Evolutionary conservation across 495 filamentous ascomycete genomes (phyloP).

Genomic region (Talaromyces stipitatus): DNA sequence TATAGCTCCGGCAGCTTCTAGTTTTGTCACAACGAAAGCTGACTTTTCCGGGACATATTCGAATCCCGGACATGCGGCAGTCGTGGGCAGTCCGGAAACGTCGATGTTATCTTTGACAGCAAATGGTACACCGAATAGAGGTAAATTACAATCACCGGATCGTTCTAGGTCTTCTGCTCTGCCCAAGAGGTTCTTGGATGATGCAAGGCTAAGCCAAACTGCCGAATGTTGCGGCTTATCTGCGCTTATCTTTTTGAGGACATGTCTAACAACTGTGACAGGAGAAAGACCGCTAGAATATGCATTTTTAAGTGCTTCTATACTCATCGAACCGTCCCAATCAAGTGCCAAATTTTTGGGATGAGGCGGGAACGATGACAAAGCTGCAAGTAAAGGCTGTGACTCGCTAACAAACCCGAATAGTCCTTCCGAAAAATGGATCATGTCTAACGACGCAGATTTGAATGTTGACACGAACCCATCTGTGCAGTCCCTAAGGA

Average conservation of each 20-base stretch:
- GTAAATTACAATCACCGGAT: slow-evolving; percentile 11
- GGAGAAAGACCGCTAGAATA: slow-evolving; percentile 37
- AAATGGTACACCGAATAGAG: slow-evolving; percentile 56
- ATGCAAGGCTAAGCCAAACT: slow-evolving; percentile 46
- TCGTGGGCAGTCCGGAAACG: slow-evolving; percentile 47
- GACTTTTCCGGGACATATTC: slow-evolving; percentile 33
- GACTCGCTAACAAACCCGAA: slow-evolving; percentile 42
- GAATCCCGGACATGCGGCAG: slow-evolving; percentile 46
- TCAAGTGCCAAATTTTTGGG: slow-evolving; percentile 22
- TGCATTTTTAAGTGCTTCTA: slow-evolving; percentile 24
- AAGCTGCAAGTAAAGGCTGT: slow-evolving; percentile 19
- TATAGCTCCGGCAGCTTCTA: slow-evolving; percentile 56
- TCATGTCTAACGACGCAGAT: slow-evolving; percentile 30
- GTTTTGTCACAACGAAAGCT: slow-evolving; percentile 50
- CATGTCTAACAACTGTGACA: slow-evolving; percentile 26
- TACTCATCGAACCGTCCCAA: slow-evolving; percentile 34
- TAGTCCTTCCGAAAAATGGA: slow-evolving; percentile 39
- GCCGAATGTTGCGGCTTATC: slow-evolving; percentile 41
- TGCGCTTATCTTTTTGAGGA: slow-evolving; percentile 34
- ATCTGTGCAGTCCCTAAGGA: slow-evolving; percentile 35
- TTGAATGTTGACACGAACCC: slow-evolving; percentile 38
- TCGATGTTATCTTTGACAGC: slow-evolving; percentile 59
- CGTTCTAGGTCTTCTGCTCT: slow-evolving; percentile 39
- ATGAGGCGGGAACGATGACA: slow-evolving; percentile 12
- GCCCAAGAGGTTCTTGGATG: slow-evolving; percentile 26